Base-by-base conservation (phyloP, 139 green algal species). In the Nannochloris sp. region DNA sequence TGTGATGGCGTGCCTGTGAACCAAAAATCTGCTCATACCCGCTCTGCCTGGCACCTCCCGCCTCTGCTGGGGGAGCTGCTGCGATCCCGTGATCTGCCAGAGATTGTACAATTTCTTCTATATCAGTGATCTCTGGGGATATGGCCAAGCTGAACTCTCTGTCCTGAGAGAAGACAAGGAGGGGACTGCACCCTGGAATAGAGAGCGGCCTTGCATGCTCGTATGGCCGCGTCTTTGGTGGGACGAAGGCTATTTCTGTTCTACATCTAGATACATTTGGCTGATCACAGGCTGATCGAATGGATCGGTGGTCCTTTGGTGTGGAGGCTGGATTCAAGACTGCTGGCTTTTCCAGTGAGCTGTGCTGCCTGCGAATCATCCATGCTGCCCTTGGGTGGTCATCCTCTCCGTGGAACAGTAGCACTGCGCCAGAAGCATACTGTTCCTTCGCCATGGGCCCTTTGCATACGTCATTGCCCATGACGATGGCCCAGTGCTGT, bases 21-120 rank as follows among this genome's bases (percentile, higher is more conserved):
- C 60, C 60, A 57, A 37, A 66, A 18, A 66, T 66, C 10, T 44
- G 12, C 31, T 66, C 60, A 66, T 31, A 66, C n/a, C 23, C 60
- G 2, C 21, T 40, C 23, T 25, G 16, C n/a, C 12, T 19, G 46
- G 18, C 18, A 19, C 0, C 46, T 19, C 46, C n/a, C n/a, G 16
- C n/a, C 18, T 53, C 11, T 53, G n/a, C 7, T 23, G 46, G 15
- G 59, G 61, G 51, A 10, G n/a, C 21, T 64, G 58, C 58, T 40
- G 34, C 34, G 34, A 40, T 40, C 2, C 34, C 34, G 9, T 40
- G 7, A 11, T 40, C 34, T 40, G 34, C 34, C 8, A 40, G 8
- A 11, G 34, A 40, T 40, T 40, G 34, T 12, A 23, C n/a, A 21
- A 40, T 11, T 3, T 40, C 34, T 9, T 40, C 34, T 40, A 40